These are phyloP conservation scores for Talaromyces adpressus DNA, from an alignment of 495 filamentous ascomycete species.

Conservation along the genomic window DNA sequence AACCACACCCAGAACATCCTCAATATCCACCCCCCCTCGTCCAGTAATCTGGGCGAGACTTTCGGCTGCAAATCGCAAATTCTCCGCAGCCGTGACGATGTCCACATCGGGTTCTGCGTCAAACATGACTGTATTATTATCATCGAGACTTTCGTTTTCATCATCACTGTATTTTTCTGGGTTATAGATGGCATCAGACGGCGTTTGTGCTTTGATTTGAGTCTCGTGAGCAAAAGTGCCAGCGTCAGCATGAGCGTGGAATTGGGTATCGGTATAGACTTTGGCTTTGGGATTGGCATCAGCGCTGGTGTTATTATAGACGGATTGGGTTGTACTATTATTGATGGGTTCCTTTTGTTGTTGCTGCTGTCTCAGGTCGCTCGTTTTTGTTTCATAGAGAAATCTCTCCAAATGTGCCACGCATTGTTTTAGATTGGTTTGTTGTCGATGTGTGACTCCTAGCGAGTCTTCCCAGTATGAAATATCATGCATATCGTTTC, in stretches of 20 bases:
- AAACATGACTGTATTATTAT: constrained; percentile 19
- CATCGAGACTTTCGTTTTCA: not conserved
- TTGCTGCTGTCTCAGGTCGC: not conserved
- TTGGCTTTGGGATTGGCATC: constrained; percentile 5
- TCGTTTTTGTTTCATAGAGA: constrained; percentile 29
- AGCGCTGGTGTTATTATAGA: constrained; percentile 4
- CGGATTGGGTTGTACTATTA: not conserved
- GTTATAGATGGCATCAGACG: constrained; percentile 8
- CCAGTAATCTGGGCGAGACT: constrained; percentile 82
- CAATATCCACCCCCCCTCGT: constrained; percentile 82
- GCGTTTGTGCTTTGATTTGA: constrained; percentile 9
- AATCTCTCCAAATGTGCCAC: constrained; percentile 63
- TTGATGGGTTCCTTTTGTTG: not conserved
- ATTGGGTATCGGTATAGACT: not conserved
- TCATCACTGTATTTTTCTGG: constrained; percentile 12
- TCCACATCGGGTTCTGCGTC: constrained; percentile 47
- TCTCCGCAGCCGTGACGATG: constrained; percentile 91
- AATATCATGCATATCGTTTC: constrained; percentile 30
- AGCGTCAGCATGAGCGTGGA: constrained; percentile 5
- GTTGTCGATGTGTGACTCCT: constrained; percentile 84
- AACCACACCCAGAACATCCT: constrained; percentile 93
- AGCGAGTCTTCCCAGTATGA: constrained; percentile 76
- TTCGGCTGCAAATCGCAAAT: constrained; percentile 74
- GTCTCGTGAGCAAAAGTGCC: constrained; percentile 4
- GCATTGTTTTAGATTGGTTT: constrained; percentile 70